Base-by-base conservation (phyloP, 306 rosid genomes). In the Quercus alba region DNA sequence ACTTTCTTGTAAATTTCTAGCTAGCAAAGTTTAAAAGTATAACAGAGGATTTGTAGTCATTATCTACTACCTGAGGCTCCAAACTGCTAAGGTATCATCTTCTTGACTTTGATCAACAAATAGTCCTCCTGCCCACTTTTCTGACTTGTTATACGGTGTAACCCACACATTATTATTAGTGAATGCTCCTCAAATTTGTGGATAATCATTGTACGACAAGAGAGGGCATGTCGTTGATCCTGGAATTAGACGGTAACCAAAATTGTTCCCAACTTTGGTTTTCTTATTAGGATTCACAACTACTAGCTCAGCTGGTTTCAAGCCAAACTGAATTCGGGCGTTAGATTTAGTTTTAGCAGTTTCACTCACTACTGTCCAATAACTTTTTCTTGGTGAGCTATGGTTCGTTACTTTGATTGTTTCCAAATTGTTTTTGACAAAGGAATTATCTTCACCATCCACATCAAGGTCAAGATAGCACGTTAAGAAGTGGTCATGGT, bases 381-480 rank as follows among this genome's bases (percentile, higher is more conserved):
- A 89, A 33, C 92, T 91, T 73, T 89, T 91, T 38, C 97, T 89
- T 52, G 84, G 86, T 8, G 90, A 70, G 21, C 70, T 86, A 11
- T 80, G 80, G 26, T 78, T 84, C 0, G 54, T 81, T 8, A 80
- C 83, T n/a, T 70, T 81, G 26, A 81, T 76, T 0, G 89, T 67
- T 78, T 88, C 87, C 71, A 88, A 75, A 72, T 41, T 79, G 7
- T 82, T 77, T 78, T 88, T 89, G 56, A 85, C 85, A 51, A 86
- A 87, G 7, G 97, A 90, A 67, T 90, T 92, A 0, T 76, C 75
- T 25, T 41, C 81, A 4, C 93, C 93, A 49, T 86, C 93, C n/a
- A 90, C 71, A 70, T 92, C 95, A 3, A 92, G 82, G 66, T 92
- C 92, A 10, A 92, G 93, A 73, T 90, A 83, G 77, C 78, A 90